Conservation (phyloP, 1,139 yeast species). For the Diutina scorzettiae region DNA sequence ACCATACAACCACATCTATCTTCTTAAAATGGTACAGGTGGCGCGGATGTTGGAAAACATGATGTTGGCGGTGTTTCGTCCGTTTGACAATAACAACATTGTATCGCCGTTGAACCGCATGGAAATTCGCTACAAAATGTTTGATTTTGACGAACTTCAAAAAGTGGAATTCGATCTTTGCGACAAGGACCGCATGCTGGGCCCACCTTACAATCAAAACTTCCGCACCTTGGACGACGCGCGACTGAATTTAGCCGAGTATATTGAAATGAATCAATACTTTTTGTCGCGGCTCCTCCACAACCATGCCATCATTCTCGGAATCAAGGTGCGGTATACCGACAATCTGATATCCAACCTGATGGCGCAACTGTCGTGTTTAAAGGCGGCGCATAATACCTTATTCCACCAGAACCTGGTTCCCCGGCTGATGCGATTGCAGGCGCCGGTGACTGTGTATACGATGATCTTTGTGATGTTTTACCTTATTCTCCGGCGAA, state of each 20-base stretch:
- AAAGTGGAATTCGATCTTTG: neutral
- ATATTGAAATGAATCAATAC: slow-evolving; percentile 13
- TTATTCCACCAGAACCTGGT: slow-evolving; percentile 12
- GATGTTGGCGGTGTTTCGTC: slow-evolving; percentile 3
- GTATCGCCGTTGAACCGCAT: slow-evolving; percentile 1
- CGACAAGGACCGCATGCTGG: neutral
- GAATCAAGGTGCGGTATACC: slow-evolving; percentile 20
- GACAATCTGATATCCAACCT: slow-evolving; percentile 15
- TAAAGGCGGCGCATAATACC: slow-evolving; percentile 18
- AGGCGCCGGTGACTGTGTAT: neutral
- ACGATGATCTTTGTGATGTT: neutral
- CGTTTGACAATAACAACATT: slow-evolving; percentile 1
- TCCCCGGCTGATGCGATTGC: neutral
- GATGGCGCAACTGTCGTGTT: slow-evolving; percentile 15
- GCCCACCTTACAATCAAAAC: neutral
- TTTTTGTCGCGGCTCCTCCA: slow-evolving; percentile 18
- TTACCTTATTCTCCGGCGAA: neutral
- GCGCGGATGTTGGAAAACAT: slow-evolving; percentile 4
- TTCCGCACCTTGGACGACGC: neutral
- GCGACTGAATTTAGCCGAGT: slow-evolving; percentile 8
- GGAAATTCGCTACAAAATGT: slow-evolving; percentile 5
- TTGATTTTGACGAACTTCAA: slow-evolving; percentile 3
- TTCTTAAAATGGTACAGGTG: neutral
- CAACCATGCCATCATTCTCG: slow-evolving; percentile 16
- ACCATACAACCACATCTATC: slow-evolving; percentile 14